These are phyloP conservation scores for Furcasterigmium sp. DNA, from an alignment of 2,329 filamentous ascomycete species.

Conservation along the genomic window DNA sequence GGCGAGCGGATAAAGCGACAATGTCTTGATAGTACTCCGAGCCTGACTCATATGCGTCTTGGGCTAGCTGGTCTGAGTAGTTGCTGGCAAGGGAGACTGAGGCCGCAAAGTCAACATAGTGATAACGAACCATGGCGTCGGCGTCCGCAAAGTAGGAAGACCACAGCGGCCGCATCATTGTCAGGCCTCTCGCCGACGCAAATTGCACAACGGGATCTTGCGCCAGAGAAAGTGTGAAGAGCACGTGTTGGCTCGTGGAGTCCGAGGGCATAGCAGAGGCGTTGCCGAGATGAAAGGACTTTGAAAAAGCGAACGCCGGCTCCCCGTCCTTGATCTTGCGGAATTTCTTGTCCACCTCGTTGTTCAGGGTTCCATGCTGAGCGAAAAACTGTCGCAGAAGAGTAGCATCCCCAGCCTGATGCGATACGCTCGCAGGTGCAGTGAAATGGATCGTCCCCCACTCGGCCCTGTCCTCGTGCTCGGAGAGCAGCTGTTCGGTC, in stretches of 20 bases:
- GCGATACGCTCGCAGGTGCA: conserved; percentile 59
- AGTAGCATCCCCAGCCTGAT: conserved; percentile 67
- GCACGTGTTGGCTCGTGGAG: conserved; percentile 44
- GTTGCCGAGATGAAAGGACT: conserved; percentile 49
- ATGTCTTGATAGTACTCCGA: conserved; percentile 74
- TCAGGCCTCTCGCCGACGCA: conserved; percentile 69
- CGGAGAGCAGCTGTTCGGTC: conserved; percentile 66
- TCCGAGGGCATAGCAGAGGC: conserved; percentile 8
- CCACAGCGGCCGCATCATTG: conserved; percentile 76
- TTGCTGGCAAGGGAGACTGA: conserved; percentile 61
- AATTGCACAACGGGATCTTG: conserved; percentile 78
- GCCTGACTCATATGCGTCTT: conserved; percentile 69
- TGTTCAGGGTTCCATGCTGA: conserved; percentile 57
- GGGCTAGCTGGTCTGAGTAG: conserved; percentile 65
- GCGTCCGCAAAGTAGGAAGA: conserved; percentile 63
- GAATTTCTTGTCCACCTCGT: conserved; percentile 61
- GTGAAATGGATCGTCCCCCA: conserved; percentile 81
- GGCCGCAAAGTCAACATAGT: conserved; percentile 68
- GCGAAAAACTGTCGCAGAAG: conserved; percentile 65
- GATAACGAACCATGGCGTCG: conserved; percentile 64
- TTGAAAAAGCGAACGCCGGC: conserved; percentile 76
- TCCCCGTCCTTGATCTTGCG: conserved; percentile 70
- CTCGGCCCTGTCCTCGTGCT: conserved; percentile 69
- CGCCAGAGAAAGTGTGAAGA: conserved; percentile 72
- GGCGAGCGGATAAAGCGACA: conserved; percentile 70